Evolutionary conservation across 108 stramenopile species (phyloP), one percentile per base, ranked within the genome.

Genomic region (Cyclostephanos invisitatus): DNA sequence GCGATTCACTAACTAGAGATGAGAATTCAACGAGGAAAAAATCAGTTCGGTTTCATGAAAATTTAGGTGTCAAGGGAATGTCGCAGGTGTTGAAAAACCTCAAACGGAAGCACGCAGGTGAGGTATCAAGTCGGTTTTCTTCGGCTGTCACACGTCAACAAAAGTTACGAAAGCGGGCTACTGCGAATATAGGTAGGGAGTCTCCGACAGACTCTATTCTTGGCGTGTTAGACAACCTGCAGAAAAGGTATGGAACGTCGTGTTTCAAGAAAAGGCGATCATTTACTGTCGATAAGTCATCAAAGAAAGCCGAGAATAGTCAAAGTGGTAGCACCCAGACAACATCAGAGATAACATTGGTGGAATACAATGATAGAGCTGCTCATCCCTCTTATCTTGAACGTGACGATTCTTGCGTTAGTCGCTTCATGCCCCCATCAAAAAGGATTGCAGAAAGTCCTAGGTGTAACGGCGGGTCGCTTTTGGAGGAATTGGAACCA

Each of bases 1-100:
- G 40, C 53, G 35, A 27, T 36, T 42, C 64, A 32, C 14, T 32
- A 57, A 53, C 11, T 18, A 38, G 35, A 46, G 42, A 72, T 70
- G 22, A 56, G 20, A 27, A 12, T 15, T 24, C 21, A 22, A 53
- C 46, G n/a, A n/a, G 50, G 28, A 71, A 61, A 27, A 80, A 80
- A 60, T 68, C 67, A 28, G 79, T 80, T 32, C 67, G 79, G 1
- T 80, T 80, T 70, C 79, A 74, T 51, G 14, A 29, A 0, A 68
- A 81, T 67, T 11, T 66, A 21, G 74, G 67, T 62, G 18, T 51
- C 10, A 64, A 48, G 57, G 44, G 40, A 15, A 53, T 81, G 21
- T 71, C 80, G 12, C 65, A 81, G 25, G 69, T 75, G 28, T 72
- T 81, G 65, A 64, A 60, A 18, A 74, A 56, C 65, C 73, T 81